Percentiles rank a stretch among this genome's conserved stretches.
Conservation (phyloP, 345 rosid species). For the Noccaea caerulescens region DNA sequence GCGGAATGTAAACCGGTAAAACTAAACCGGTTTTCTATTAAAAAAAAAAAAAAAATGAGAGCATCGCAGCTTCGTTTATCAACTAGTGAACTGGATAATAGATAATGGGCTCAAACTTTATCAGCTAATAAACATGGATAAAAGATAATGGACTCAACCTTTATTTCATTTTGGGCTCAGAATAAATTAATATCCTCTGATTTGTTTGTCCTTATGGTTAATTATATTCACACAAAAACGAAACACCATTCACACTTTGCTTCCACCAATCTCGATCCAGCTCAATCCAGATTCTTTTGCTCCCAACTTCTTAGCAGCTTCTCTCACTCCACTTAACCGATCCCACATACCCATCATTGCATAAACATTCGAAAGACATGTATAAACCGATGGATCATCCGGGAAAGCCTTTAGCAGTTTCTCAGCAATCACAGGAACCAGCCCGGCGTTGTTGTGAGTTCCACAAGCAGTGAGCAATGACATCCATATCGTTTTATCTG, state of each 20-base stretch:
- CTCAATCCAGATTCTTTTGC: constrained; percentile 65
- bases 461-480: constrained; percentile 70
- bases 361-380: constrained; percentile 69
- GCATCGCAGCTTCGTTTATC: constrained; percentile 19
- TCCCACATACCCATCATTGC: constrained; percentile 73
- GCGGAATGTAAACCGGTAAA: constrained; percentile 30
- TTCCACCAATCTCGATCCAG: constrained; percentile 55
- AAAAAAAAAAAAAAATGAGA: background rate
- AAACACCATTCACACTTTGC: constrained; percentile 2
- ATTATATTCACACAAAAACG: too few species aligned
- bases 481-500: constrained; percentile 71
- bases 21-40: constrained; percentile 11
- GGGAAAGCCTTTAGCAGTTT: constrained; percentile 49
- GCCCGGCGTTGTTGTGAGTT: constrained; percentile 54
- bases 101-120: background rate
- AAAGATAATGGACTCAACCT: background rate
- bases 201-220: too few species aligned
- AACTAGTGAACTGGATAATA: background rate
- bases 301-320: constrained; percentile 54
- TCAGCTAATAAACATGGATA: background rate
- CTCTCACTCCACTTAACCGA: constrained; percentile 58
- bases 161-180: too few species aligned
- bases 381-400: constrained; percentile 61
- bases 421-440: constrained; percentile 51
- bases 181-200: too few species aligned